These are phyloP conservation scores for Solanum bulbocastanum DNA, from an alignment of 257 asterid genomes.

Conservation along the genomic window DNA sequence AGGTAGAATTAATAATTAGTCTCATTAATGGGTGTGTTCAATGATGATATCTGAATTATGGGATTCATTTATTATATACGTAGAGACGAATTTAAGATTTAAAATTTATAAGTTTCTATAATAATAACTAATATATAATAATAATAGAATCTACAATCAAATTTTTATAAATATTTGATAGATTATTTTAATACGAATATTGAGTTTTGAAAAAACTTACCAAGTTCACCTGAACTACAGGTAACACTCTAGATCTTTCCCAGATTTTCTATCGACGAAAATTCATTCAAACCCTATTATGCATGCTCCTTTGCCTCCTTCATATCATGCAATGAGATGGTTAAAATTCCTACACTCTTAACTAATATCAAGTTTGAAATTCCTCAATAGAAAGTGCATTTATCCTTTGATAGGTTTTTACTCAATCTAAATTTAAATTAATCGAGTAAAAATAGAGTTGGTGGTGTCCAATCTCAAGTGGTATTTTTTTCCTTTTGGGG, in stretches of 20 bases:
- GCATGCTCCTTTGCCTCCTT: neutral
- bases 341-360: neutral
- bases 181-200: neutral
- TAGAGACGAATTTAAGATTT: neutral
- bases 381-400: rapidly evolving
- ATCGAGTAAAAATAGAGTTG: neutral
- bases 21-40: neutral
- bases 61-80: neutral
- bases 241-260: neutral
- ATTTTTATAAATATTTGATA: too few species aligned
- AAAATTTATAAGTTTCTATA: neutral
- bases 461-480: neutral
- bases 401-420: neutral
- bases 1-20: neutral
- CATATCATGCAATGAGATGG: neutral
- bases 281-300: neutral
- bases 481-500: neutral
- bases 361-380: neutral
- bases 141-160: neutral
- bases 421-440: neutral
- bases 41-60: neutral
- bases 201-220: neutral
- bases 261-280: neutral
- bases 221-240: rapidly evolving
- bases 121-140: neutral